Base-by-base conservation (phyloP, 2,329 filamentous ascomycete species). In the Colletotrichum tropicale region DNA sequence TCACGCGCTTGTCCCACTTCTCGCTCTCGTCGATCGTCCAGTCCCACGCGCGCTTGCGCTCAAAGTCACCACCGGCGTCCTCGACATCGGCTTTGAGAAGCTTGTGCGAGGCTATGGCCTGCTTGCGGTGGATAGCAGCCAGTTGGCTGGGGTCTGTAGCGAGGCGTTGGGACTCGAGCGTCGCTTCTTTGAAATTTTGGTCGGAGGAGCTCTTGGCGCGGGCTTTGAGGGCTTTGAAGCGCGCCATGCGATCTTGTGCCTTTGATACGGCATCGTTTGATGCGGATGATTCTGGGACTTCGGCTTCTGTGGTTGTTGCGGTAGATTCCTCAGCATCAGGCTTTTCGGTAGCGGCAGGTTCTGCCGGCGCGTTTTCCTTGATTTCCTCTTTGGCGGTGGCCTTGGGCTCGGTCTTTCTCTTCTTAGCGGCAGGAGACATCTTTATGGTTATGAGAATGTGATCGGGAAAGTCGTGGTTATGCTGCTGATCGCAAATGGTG, bases 11-110 rank as follows among this genome's bases (percentile, higher is more conserved):
- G 85, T 99, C 97, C 97, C 97, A 99, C 79, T 91, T 92, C 86
- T 98, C 97, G 80, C 93, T 94, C 86, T 99, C 97, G 78, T 99
- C 97, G 8, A 96, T 88, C 1, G 97, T 99, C 95, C 97, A 99
- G 87, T 98, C 97, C 97, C 97, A 99, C 2, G 97, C 97, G 55
- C 97, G 93, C 86, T 98, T 98, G 79, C 97, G 94, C 89, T 99
- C 97, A 82, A 98, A 99, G 84, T 98, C 97, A 71, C 95, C 95
- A 38, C 96, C 96, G 0, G 90, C 88, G 21, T 95, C 95, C 83
- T 96, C 95, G 3, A 96, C 93, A 81, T 98, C 96, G 6, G 96
- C 95, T 87, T 98, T 98, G 58, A 98, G 90, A 0, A 99, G 91
- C 82, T 98, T 99, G 84, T 98, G 95, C 8, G 94, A 93, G 24